phyloP scores from a whole-genome alignment of 805 yeast species.

The Teunomyces tritomae region DNA sequence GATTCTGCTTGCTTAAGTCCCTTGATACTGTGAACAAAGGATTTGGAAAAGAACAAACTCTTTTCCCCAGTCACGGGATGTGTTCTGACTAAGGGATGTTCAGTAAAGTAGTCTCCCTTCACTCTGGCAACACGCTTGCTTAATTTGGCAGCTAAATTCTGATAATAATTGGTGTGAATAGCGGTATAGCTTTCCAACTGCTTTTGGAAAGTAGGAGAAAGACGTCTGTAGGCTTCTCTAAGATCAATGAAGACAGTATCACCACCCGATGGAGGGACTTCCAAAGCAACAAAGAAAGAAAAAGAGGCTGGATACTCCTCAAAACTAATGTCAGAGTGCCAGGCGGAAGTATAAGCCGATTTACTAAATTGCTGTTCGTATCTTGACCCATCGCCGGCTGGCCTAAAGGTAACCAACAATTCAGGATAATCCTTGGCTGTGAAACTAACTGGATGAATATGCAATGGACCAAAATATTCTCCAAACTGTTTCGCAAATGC shows the following conservation, averaged over 20 bases:
- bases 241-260: constrained; percentile 25
- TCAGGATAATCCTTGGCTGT: constrained; percentile 22
- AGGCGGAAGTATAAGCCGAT: constrained; percentile 10
- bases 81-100: constrained; percentile 28
- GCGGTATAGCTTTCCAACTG: constrained; percentile 22
- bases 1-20: constrained; percentile 23
- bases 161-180: constrained; percentile 23
- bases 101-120: constrained; percentile 19
- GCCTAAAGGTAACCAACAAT: constrained; percentile 20
- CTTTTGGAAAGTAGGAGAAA: constrained; percentile 21
- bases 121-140: constrained; percentile 14
- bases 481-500: constrained; percentile 20
- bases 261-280: constrained; percentile 26
- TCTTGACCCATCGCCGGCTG: constrained; percentile 18
- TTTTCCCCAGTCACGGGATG: constrained; percentile 29
- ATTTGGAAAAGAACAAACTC: constrained; percentile 20
- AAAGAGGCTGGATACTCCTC: constrained; percentile 25
- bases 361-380: constrained; percentile 14
- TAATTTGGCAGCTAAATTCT: constrained; percentile 14
- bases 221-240: constrained; percentile 25
- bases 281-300: constrained; percentile 23
- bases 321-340: constrained; percentile 27
- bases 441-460: constrained; percentile 22
- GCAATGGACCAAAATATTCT: constrained; percentile 25
- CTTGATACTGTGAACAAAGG: constrained; percentile 19